Evolutionary conservation across 352 stramenopile genomes (phyloP).

Genomic region (Discostella stelligera): DNA sequence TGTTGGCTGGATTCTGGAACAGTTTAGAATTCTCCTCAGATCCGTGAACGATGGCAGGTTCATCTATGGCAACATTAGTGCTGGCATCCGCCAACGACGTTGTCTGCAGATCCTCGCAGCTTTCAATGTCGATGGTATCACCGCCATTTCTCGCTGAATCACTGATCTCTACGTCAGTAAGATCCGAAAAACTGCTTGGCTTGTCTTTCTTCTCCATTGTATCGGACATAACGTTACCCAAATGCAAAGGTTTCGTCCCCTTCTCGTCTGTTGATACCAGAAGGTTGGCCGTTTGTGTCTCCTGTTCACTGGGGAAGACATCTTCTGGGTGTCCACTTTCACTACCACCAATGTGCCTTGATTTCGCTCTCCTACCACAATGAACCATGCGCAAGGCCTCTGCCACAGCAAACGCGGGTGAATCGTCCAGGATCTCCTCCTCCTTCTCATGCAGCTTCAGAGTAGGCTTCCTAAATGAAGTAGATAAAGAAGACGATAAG

Average conservation of each 20-base stretch:
- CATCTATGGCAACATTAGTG: neutral
- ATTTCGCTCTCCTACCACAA: slow-evolving; percentile 1
- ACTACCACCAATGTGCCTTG: neutral
- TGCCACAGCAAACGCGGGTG: slow-evolving; percentile 13
- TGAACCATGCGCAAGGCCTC: slow-evolving; percentile 15
- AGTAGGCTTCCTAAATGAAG: neutral
- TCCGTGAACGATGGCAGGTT: neutral
- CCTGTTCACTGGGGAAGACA: neutral
- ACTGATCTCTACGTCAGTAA: neutral
- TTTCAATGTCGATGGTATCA: neutral
- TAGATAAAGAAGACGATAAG: neutral
- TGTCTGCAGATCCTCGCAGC: neutral
- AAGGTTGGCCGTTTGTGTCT: neutral
- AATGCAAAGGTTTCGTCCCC: neutral
- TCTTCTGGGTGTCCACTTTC: neutral
- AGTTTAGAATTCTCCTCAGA: neutral
- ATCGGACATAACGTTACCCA: neutral
- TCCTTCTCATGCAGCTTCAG: neutral
- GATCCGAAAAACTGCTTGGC: neutral
- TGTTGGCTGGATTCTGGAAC: neutral
- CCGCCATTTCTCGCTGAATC: neutral
- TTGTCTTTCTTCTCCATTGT: neutral
- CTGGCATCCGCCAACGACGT: neutral
- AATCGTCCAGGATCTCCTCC: slow-evolving; percentile 19
- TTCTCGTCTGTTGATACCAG: neutral